Conservation (phyloP, 306 rosid species). For the Arachis stenosperma region DNA sequence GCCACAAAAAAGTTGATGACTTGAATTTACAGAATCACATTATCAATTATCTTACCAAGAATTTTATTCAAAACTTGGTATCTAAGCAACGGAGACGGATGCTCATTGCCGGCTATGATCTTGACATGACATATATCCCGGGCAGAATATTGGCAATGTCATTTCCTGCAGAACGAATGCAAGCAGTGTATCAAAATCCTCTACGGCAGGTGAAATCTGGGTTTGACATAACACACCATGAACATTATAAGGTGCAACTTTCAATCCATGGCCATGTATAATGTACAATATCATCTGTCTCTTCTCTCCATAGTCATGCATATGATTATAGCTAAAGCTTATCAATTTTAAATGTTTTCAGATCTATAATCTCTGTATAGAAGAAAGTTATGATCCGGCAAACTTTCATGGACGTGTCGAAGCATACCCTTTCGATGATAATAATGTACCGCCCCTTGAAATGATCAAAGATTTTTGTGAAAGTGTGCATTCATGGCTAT, state of each 20-base stretch:
- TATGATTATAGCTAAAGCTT: conserved; percentile 28
- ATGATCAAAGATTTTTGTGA: conserved; percentile 80
- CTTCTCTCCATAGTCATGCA: background rate
- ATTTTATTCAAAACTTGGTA: conserved; percentile 81
- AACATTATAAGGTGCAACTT: conserved; percentile 72
- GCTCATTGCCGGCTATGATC: conserved; percentile 96
- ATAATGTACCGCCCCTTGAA: conserved; percentile 81
- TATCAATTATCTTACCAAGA: conserved; percentile 69
- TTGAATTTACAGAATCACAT: conserved; percentile 59
- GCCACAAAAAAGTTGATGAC: conserved; percentile 43
- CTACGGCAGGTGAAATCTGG: conserved; percentile 98
- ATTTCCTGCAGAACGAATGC: conserved; percentile 89
- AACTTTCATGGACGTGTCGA: conserved; percentile 88
- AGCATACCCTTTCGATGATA: conserved; percentile 86
- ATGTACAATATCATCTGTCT: background rate
- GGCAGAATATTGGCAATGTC: conserved; percentile 90
- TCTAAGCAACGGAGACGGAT: conserved; percentile 89
- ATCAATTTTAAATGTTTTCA: conserved; percentile 43
- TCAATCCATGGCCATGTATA: conserved; percentile 31
- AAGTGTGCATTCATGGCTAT: conserved; percentile 79
- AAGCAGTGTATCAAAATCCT: conserved; percentile 92
- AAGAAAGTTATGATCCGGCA: conserved; percentile 78
- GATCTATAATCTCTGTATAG: conserved; percentile 92
- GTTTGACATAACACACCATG: conserved; percentile 82
- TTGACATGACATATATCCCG: conserved; percentile 94